A percentile compares a stretch with the other conserved stretches of the same genome.
These are phyloP conservation scores for Thermothielavioides terrestris DNA, from an alignment of 495 filamentous ascomycete genomes.

Conservation along the genomic window DNA sequence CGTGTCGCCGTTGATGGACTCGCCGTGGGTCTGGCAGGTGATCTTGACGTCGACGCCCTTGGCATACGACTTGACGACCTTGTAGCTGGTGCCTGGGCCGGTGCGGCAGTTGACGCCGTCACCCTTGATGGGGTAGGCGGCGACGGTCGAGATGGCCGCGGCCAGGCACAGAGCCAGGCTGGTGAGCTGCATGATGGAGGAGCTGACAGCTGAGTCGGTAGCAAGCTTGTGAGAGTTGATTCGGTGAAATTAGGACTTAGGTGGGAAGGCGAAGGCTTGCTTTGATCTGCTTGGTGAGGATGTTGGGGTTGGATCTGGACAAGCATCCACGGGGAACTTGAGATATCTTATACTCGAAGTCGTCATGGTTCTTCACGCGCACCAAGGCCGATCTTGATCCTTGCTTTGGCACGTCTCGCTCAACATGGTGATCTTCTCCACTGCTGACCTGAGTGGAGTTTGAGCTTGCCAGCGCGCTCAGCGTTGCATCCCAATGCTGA, in stretches of 20 bases:
- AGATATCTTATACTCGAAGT: too few species aligned
- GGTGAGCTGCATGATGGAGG: conserved; percentile 5
- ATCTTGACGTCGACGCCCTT: conserved; percentile 13
- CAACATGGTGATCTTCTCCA: too few species aligned
- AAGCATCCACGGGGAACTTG: too few species aligned
- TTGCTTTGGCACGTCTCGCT: too few species aligned
- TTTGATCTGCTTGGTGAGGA: too few species aligned
- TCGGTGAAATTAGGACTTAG: not conserved
- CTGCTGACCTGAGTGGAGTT: too few species aligned
- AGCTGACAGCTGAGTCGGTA: not conserved
- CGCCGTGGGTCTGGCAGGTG: conserved; percentile 18
- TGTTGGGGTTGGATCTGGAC: too few species aligned
- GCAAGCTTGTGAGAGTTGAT: not conserved
- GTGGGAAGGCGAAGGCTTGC: not conserved
- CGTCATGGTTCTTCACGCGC: too few species aligned
- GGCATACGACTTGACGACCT: conserved; percentile 14
- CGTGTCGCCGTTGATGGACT: conserved; percentile 12
- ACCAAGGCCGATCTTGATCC: too few species aligned
- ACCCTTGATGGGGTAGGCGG: conserved; percentile 15
- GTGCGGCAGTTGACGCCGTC: conserved; percentile 21
- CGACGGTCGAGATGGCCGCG: not conserved
- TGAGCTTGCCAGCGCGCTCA: too few species aligned
- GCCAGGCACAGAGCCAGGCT: conserved; percentile 2
- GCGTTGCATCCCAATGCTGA: too few species aligned
- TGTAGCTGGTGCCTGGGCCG: conserved; percentile 13